These are phyloP conservation scores for Magnaporthiopsis incrustans DNA, from an alignment of 2,329 filamentous ascomycete genomes.

Conservation along the genomic window DNA sequence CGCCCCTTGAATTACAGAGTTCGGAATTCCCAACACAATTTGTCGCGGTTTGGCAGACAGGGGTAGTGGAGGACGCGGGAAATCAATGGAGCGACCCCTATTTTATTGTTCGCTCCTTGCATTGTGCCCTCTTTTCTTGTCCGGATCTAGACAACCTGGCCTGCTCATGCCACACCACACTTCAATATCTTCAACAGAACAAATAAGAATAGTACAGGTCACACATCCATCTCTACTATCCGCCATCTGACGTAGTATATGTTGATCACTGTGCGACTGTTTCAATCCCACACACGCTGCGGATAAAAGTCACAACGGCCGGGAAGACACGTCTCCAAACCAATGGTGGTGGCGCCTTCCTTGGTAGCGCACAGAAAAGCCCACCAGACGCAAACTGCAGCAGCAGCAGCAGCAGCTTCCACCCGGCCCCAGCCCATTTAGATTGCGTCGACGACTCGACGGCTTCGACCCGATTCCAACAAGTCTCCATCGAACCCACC, in stretches of 20 bases:
- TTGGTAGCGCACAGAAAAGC: background rate
- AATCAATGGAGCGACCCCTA: background rate
- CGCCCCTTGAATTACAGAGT: background rate
- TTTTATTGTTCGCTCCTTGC: background rate
- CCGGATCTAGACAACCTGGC: background rate
- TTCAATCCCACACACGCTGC: background rate
- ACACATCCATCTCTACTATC: background rate
- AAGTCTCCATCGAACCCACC: constrained; percentile 7
- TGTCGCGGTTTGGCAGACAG: background rate
- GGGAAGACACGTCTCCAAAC: background rate
- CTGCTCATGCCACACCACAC: background rate
- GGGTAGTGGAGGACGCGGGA: background rate
- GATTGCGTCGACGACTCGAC: background rate
- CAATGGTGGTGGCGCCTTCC: background rate
- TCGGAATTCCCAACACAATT: background rate
- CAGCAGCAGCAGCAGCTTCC: background rate
- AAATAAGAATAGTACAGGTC: background rate
- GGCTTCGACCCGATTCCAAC: constrained; percentile 5
- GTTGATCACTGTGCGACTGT: background rate
- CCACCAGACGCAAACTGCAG: background rate
- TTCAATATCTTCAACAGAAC: background rate
- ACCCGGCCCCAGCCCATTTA: background rate
- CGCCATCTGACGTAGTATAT: background rate
- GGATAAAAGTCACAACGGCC: background rate
- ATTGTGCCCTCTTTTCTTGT: background rate